Percentiles rank a stretch among this genome's conserved stretches.
phyloP scores from a whole-genome alignment of 208 protist species.

The Leishmania major region DNA sequence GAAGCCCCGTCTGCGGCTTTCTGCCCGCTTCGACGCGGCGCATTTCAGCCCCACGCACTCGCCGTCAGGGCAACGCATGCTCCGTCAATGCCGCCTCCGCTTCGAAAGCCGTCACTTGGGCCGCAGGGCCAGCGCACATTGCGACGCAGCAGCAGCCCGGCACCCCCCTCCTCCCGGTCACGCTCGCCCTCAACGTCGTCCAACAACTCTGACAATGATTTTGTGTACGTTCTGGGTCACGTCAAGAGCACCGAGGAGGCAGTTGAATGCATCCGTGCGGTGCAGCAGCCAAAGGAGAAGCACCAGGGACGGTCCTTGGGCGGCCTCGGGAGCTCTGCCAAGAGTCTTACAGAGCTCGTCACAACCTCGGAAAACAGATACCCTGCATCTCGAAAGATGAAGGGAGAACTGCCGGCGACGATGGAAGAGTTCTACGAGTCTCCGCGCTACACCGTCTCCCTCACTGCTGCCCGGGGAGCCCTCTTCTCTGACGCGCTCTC shows the following conservation, averaged over 20 bases:
- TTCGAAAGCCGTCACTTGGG: constrained; percentile 9
- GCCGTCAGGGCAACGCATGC: background rate
- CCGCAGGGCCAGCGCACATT: background rate
- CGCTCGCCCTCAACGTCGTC: constrained; percentile 10
- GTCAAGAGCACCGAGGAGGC: constrained; percentile 47
- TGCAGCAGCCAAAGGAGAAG: constrained; percentile 24
- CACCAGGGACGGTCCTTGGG: constrained; percentile 1
- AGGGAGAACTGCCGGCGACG: constrained; percentile 42
- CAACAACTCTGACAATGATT: constrained; percentile 31
- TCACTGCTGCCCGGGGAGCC: constrained; percentile 40
- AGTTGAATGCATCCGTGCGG: constrained; percentile 36
- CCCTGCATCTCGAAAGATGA: constrained; percentile 9
- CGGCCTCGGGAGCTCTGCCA: constrained; percentile 2
- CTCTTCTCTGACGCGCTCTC: constrained; percentile 56
- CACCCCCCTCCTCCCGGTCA: background rate
- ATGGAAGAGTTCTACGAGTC: constrained; percentile 51
- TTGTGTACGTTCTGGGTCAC: constrained; percentile 38
- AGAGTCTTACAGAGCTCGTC: constrained; percentile 10
- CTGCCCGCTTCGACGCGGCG: background rate
- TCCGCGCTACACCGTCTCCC: constrained; percentile 42
- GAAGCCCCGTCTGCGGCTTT: background rate
- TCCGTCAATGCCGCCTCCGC: background rate
- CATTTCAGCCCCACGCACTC: background rate
- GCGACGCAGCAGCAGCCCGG: background rate
- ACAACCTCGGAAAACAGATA: background rate